These are phyloP conservation scores for Psidium friedrichsthalianum DNA, from an alignment of 345 rosid genomes.

Conservation along the genomic window DNA sequence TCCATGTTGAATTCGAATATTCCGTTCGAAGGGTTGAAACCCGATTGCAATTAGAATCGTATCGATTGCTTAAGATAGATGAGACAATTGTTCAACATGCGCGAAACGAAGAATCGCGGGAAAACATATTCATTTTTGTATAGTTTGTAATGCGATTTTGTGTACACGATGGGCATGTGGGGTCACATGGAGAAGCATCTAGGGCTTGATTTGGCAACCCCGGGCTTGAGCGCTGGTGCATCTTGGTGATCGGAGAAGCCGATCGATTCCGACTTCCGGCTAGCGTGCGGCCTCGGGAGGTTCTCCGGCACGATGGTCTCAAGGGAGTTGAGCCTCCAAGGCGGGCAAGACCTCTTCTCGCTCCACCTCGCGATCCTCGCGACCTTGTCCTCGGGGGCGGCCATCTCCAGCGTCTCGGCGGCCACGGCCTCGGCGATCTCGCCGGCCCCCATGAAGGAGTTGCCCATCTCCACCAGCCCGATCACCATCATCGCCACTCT, in stretches of 20 bases:
- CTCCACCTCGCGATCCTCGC: slow-evolving; percentile 52
- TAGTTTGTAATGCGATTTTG: background rate
- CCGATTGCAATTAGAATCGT: background rate
- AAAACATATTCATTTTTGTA: too few species aligned
- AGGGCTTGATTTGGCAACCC: background rate
- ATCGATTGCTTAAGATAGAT: background rate
- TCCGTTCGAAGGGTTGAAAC: background rate
- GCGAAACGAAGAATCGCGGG: fast-evolving
- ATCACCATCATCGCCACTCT: slow-evolving; percentile 23
- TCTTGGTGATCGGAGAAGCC: background rate
- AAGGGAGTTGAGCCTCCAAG: slow-evolving; percentile 35
- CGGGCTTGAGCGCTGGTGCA: slow-evolving; percentile 21
- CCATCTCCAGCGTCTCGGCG: background rate
- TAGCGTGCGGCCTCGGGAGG: slow-evolving; percentile 38
- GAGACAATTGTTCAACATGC: fast-evolving
- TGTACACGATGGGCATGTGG: too few species aligned
- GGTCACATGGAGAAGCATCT: slow-evolving; percentile 31
- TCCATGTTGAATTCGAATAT: background rate
- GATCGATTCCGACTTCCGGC: slow-evolving; percentile 29
- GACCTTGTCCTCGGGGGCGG: background rate
- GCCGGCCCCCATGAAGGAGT: background rate
- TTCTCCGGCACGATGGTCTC: slow-evolving; percentile 56
- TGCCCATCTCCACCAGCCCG: slow-evolving; percentile 6
- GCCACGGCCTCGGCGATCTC: background rate
- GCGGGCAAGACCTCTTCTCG: slow-evolving; percentile 38